A percentile compares a stretch with the other conserved stretches of the same genome.
phyloP scores from a whole-genome alignment of 2,329 filamentous ascomycete species.

The Penicillium frequentans region DNA sequence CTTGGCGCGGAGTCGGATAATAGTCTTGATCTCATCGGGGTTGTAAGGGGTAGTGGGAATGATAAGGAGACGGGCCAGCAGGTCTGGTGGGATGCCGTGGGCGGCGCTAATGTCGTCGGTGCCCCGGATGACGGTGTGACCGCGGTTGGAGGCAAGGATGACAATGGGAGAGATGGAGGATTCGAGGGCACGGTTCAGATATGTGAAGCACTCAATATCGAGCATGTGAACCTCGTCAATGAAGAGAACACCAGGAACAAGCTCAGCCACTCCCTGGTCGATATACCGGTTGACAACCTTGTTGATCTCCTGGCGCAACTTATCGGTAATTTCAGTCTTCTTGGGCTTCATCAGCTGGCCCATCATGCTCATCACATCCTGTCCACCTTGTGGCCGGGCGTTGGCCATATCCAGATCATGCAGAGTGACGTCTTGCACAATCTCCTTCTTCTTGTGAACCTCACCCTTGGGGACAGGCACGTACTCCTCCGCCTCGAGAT shows the following conservation, averaged over 20 bases:
- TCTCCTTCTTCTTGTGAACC: conserved; percentile 99
- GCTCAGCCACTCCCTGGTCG: conserved; percentile 93
- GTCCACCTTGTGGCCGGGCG: conserved; percentile 88
- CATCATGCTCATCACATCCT: conserved; percentile 99
- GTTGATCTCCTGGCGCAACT: conserved; percentile 93
- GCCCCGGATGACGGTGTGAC: conserved; percentile 88
- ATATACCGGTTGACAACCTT: conserved; percentile 99
- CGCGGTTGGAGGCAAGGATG: conserved; percentile 94
- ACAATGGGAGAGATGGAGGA: conserved; percentile 93
- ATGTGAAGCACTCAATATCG: conserved; percentile 98
- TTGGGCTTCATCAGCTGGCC: conserved; percentile 99
- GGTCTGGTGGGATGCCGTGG: conserved; percentile 91
- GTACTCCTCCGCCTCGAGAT: conserved; percentile 97
- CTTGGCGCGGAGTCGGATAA: conserved; percentile 79
- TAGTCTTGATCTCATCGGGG: conserved; percentile 85
- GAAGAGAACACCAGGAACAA: conserved; percentile 97
- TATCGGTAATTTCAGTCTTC: conserved; percentile 99
- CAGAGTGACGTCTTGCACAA: conserved; percentile 96
- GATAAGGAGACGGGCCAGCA: conserved; percentile 90
- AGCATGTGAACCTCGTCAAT: conserved; percentile 99
- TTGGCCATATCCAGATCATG: conserved; percentile 97
- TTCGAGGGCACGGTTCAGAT: conserved; percentile 97
- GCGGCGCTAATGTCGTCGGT: conserved; percentile 76
- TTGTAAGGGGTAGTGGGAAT: conserved; percentile 91
- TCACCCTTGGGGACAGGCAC: conserved; percentile 98